Evolutionary conservation across 2,329 filamentous ascomycete genomes (phyloP).

Genomic region (Paraphoma chrysanthemicola): DNA sequence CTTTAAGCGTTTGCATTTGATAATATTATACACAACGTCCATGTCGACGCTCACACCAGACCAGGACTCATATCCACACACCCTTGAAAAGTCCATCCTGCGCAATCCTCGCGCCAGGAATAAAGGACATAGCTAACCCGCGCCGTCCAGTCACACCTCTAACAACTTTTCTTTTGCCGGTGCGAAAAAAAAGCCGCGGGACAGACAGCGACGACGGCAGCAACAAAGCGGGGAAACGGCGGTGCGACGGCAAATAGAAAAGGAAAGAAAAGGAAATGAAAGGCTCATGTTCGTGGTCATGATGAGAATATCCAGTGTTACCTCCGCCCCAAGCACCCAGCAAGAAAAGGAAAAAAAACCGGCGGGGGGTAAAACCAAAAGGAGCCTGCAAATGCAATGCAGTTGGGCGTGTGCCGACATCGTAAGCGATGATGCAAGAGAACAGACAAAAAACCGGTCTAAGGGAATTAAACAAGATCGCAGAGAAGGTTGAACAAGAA

Average conservation of each 20-base stretch:
- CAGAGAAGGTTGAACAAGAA: constrained; percentile 28
- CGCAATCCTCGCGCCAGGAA: too few relatives aligned
- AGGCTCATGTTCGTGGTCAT: constrained; percentile 27
- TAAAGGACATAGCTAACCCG: background rate
- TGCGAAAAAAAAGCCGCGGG: background rate
- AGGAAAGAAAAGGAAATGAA: background rate
- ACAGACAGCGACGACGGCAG: background rate
- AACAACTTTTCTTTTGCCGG: background rate
- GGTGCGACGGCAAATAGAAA: background rate
- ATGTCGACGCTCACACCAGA: too few relatives aligned
- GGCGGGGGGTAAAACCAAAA: too few relatives aligned
- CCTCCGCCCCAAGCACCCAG: background rate
- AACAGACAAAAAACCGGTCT: constrained; percentile 26
- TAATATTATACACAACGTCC: too few relatives aligned
- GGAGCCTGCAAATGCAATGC: constrained; percentile 35
- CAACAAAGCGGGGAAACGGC: background rate
- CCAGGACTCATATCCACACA: background rate
- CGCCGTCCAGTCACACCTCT: background rate
- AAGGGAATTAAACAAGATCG: constrained; percentile 34
- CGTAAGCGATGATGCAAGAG: constrained; percentile 19
- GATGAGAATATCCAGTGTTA: constrained; percentile 14
- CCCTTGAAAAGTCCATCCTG: background rate
- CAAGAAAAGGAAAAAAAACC: constrained; percentile 15
- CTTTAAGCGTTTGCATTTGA: too few relatives aligned
- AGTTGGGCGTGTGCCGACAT: constrained; percentile 24